Evolutionary conservation across 148 eudicot species (phyloP), one percentile per base, ranked within the genome.

Genomic region (Hydrangea macrophylla): DNA sequence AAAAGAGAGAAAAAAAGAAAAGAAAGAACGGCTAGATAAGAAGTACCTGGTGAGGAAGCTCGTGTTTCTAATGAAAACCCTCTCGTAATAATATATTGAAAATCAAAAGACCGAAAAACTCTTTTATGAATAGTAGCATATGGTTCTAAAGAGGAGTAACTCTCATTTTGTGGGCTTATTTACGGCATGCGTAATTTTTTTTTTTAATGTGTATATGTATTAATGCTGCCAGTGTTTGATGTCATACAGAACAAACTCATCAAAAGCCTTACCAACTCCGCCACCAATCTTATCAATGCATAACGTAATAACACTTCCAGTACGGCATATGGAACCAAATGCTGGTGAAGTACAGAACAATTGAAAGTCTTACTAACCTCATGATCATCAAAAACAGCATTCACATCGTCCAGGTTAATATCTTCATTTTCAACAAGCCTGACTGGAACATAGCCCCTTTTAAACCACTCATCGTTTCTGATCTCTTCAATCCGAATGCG

Each of bases 381-480:
- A 24, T 86, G 77, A 72, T 83, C 94, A 78, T 94, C 91, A 82
- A 94, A 91, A 70, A 82, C 95, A 67, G 97, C 95, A 88, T 90
- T 84, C 53, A 94, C 79, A 72, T 94, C 99, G 76, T 94, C 97
- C 62, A 94, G 82, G 76, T 94, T 89, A 73, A 94, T 82, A 73
- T 88, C 99, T 90, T 94, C 99, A 69, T 82, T 79, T 70, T 90
- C 97, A 58, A 85, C 54, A 68, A 84, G 75, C 53, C 70, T 81
- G 72, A 78, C 90, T 56, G 99, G 99, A 83, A 76, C 81, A 73
- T 94, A 90, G 48, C 76, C 86, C 78, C 62, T 94, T 63, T 69
- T 76, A 76, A 94, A 94, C 99, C 99, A 94, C 68, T 90, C 97
- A 76, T 94, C 92, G 70, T 81, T 84, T 79, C 82, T 85, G 63